These are phyloP conservation scores for Dacryopinax spathularia DNA, from an alignment of 768 basidiomycete genomes.

Conservation along the genomic window DNA sequence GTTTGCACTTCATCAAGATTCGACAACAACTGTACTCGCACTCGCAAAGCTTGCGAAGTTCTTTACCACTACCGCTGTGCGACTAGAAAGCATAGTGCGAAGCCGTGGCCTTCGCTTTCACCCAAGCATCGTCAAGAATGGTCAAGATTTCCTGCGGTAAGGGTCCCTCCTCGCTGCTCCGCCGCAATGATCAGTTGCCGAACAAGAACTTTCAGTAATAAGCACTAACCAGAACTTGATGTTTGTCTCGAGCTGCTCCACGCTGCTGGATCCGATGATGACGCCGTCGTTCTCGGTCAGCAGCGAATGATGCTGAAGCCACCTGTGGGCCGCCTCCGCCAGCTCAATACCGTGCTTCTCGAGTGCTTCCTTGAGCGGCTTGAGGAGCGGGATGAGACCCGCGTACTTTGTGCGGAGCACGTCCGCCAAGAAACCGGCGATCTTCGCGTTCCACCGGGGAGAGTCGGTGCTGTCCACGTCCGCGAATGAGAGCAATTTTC, in stretches of 20 bases:
- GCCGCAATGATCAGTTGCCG: neutral
- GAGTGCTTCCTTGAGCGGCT: slow-evolving; percentile 15
- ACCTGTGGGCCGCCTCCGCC: slow-evolving; percentile 45
- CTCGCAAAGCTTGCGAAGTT: no score
- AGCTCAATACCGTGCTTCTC: slow-evolving; percentile 35
- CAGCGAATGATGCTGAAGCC: slow-evolving; percentile 44
- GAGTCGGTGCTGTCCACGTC: slow-evolving; percentile 30
- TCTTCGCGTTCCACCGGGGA: neutral
- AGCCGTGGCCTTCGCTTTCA: slow-evolving; percentile 17
- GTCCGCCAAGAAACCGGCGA: neutral
- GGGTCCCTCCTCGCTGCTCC: slow-evolving; percentile 34
- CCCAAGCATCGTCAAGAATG: slow-evolving; percentile 39
- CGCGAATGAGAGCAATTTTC: slow-evolving; percentile 24
- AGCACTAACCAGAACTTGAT: slow-evolving; percentile 6
- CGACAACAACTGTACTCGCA: no score
- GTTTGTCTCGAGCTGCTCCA: slow-evolving; percentile 33
- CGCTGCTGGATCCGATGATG: slow-evolving; percentile 37
- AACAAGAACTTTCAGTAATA: neutral
- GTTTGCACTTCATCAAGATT: no score
- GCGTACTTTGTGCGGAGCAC: neutral
- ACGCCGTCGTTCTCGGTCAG: slow-evolving; percentile 33
- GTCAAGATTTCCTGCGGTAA: slow-evolving; percentile 39
- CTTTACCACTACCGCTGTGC: no score
- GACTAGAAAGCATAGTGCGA: neutral
- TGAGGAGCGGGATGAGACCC: neutral